Conservation (phyloP, 306 rosid genomes). For the Corylus americana region DNA sequence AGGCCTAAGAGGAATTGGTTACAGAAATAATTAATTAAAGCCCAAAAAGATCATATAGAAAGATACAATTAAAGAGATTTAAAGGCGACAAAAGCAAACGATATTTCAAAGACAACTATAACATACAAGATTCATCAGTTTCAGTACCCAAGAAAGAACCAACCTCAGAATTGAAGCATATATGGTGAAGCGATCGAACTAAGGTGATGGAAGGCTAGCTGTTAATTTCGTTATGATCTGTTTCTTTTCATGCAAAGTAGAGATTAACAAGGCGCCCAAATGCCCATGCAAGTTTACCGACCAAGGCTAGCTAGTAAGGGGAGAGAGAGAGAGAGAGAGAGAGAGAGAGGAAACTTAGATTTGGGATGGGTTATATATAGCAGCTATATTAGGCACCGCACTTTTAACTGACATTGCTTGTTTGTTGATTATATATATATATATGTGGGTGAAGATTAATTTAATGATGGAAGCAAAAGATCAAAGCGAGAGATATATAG, state of each 20-base stretch:
- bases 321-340: background rate
- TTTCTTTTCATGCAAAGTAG: conserved; percentile 7
- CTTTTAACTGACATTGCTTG: background rate
- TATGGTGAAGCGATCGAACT: background rate
- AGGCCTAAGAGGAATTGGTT: conserved; percentile 18
- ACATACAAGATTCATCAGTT: conserved; percentile 4
- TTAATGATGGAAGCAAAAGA: background rate
- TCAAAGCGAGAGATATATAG: background rate
- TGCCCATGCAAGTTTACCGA: conserved; percentile 3
- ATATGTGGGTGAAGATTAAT: background rate
- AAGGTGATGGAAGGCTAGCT: background rate
- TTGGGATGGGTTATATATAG: background rate
- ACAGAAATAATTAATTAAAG: conserved; percentile 1
- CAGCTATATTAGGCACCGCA: background rate
- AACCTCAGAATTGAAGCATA: background rate
- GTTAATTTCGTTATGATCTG: background rate
- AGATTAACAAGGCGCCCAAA: background rate
- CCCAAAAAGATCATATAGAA: conserved; percentile 1
- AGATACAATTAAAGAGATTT: background rate
- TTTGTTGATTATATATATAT: background rate
- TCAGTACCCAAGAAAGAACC: conserved; percentile 14
- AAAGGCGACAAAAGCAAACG: background rate
- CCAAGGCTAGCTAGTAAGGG: background rate
- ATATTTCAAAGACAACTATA: background rate
- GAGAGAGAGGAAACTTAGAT: background rate